Evolutionary conservation across 257 asterid species (phyloP).

Genomic region (Capsicum pubescens): DNA sequence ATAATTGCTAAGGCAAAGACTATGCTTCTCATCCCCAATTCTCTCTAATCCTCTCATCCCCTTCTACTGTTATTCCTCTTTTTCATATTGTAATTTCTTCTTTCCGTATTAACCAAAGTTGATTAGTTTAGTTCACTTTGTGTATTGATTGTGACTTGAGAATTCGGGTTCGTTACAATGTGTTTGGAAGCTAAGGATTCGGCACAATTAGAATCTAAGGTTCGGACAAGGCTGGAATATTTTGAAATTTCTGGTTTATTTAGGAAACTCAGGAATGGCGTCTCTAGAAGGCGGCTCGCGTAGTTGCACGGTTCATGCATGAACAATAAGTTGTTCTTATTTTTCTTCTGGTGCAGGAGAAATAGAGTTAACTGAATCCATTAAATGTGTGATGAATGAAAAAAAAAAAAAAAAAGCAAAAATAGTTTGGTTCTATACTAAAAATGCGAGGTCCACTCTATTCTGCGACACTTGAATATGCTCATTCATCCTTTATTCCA

Average conservation of each 20-base stretch:
- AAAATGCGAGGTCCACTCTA: neutral
- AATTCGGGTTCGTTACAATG: no score
- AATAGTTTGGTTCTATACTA: neutral
- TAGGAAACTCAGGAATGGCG: slow-evolving; percentile 10
- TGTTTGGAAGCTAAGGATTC: no score
- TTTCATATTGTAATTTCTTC: no score
- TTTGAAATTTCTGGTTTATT: neutral
- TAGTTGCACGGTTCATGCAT: slow-evolving; percentile 6
- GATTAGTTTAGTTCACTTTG: no score
- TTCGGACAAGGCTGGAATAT: no score
- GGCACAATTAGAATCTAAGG: no score
- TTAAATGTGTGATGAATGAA: neutral
- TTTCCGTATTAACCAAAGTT: no score
- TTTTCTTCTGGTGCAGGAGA: neutral
- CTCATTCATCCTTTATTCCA: neutral
- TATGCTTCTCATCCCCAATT: no score
- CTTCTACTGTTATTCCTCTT: no score
- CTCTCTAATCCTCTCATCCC: no score
- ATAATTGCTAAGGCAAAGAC: no score
- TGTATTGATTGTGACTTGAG: no score
- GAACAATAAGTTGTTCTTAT: neutral
- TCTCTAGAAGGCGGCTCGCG: slow-evolving; percentile 35
- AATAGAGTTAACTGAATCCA: neutral
- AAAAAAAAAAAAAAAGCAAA: neutral
- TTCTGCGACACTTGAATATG: neutral